phyloP scores from a whole-genome alignment of 192 early-diverging fungal species.

The Linnemannia hyalina region DNA sequence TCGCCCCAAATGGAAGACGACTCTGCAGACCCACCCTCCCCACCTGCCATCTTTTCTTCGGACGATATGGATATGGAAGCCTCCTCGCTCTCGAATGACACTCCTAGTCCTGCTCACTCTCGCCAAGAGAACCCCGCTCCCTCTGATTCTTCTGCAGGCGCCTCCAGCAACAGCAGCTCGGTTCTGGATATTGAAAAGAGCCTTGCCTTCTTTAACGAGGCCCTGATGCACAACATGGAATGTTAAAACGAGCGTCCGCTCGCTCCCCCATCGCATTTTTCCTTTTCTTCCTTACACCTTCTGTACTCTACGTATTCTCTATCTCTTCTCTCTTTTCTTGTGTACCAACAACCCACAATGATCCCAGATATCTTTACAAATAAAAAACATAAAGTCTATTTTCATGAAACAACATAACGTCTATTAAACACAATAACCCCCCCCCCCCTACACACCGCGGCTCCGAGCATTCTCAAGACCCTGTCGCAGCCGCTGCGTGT shows the following conservation, averaged over 20 bases:
- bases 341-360: background rate
- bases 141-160: background rate
- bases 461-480: constrained; percentile 26
- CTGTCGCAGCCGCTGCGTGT: constrained; percentile 35
- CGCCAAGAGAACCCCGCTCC: background rate
- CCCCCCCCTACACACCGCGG: background rate
- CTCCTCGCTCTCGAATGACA: constrained; percentile 27
- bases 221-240: background rate
- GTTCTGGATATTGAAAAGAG: background rate
- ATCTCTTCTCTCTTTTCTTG: background rate
- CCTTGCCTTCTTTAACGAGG: background rate
- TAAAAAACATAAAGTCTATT: background rate
- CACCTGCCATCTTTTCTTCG: constrained; percentile 45
- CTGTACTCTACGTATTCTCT: background rate
- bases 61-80: constrained; percentile 56
- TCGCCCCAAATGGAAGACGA: constrained; percentile 35
- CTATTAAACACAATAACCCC: background rate
- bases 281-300: background rate
- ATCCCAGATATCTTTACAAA: background rate
- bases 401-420: background rate
- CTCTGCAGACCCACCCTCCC: constrained; percentile 43
- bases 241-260: background rate
- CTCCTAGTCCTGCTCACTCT: constrained; percentile 15
- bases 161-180: background rate
- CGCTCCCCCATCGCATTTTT: background rate